Conservation (phyloP, 2,329 filamentous ascomycete species). For the Hypoxylon rubiginosum region DNA sequence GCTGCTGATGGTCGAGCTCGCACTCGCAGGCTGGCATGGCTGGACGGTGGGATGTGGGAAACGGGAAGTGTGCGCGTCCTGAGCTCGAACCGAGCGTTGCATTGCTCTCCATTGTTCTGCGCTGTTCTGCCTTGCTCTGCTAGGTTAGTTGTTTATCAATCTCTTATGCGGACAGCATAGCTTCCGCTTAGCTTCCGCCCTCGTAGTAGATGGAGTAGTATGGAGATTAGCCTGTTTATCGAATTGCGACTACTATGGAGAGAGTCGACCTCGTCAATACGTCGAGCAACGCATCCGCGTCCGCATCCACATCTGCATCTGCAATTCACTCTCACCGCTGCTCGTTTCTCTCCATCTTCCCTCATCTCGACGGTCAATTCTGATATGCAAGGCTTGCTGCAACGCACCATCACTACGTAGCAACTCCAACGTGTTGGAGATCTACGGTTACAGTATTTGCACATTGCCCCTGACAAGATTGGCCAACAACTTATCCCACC, state of each 20-base stretch:
- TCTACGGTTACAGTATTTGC: constrained; percentile 39
- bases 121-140: too few relatives aligned
- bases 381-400: constrained; percentile 41
- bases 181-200: constrained; percentile 23
- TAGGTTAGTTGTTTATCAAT: background rate
- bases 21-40: constrained; percentile 1
- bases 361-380: constrained; percentile 22
- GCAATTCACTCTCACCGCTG: constrained; percentile 29
- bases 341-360: background rate
- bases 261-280: constrained; percentile 28
- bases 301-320: constrained; percentile 3
- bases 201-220: constrained; percentile 36
- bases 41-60: background rate
- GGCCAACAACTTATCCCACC: constrained; percentile 35
- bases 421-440: constrained; percentile 36
- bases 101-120: background rate
- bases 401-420: constrained; percentile 36
- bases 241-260: constrained; percentile 29
- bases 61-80: background rate
- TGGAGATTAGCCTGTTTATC: constrained; percentile 45
- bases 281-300: constrained; percentile 30
- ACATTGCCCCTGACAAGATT: constrained; percentile 42
- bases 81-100: background rate
- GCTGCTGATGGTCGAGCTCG: constrained; percentile 4
- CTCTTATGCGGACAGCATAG: constrained; percentile 10